Conservation (phyloP, 345 rosid genomes). For the Citrus trifoliata region DNA sequence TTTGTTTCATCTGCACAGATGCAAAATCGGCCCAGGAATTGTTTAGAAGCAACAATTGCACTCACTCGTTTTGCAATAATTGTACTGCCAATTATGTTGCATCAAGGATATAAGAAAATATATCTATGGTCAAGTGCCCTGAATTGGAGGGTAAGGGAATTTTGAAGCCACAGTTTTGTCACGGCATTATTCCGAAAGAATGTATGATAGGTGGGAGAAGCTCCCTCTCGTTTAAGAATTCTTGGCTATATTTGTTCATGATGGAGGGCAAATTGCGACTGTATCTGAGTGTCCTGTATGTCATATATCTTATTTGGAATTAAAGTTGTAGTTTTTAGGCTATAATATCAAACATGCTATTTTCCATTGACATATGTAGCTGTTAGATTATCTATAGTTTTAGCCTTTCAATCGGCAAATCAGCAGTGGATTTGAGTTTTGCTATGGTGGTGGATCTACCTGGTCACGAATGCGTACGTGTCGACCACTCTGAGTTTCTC, state of each 20-base stretch:
- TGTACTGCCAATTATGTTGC: slow-evolving; percentile 21
- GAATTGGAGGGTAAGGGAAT: too few species aligned
- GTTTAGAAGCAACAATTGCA: slow-evolving; percentile 20
- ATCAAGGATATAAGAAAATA: too few species aligned
- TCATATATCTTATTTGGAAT: neutral
- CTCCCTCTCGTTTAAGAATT: slow-evolving; percentile 33
- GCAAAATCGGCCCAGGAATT: slow-evolving; percentile 16
- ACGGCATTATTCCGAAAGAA: slow-evolving; percentile 14
- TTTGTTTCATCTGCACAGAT: slow-evolving; percentile 43
- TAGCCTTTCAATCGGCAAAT: too few species aligned
- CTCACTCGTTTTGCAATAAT: slow-evolving; percentile 32
- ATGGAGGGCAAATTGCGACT: slow-evolving; percentile 12
- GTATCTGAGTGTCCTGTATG: slow-evolving; percentile 27
- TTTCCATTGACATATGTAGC: too few species aligned
- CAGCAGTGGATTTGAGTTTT: slow-evolving; percentile 46
- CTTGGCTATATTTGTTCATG: slow-evolving; percentile 26
- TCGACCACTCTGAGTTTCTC: too few species aligned
- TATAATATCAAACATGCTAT: too few species aligned
- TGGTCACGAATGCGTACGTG: slow-evolving; percentile 18
- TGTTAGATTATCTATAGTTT: too few species aligned
- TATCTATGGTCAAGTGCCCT: too few species aligned
- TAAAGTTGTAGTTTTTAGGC: fast-evolving
- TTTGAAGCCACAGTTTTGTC: too few species aligned
- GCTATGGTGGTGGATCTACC: slow-evolving; percentile 36
- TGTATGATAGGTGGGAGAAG: slow-evolving; percentile 37